Percentiles rank a stretch among this genome's conserved stretches.
Evolutionary conservation across 495 filamentous ascomycete genomes (phyloP).

Genomic region (Penicillium bialowiezense): DNA sequence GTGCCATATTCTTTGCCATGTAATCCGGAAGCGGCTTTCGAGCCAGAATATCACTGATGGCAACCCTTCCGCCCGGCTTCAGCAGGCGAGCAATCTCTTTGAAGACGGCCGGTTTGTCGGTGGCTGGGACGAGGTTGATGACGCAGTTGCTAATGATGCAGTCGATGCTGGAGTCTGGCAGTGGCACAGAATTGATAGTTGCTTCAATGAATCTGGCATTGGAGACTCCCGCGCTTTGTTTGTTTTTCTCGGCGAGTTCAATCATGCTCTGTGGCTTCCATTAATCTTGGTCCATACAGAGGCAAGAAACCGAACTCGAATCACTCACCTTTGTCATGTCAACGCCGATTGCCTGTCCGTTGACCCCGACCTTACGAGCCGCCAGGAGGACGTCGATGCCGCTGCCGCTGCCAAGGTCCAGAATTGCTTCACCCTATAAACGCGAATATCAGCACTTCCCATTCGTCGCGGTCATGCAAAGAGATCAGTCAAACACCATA

Average conservation of each 20-base stretch:
- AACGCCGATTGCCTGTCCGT: constrained; percentile 57
- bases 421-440: constrained; percentile 64
- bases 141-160: constrained; percentile 66
- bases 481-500: no score
- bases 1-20: constrained; percentile 43
- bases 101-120: constrained; percentile 57
- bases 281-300: neutral
- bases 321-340: constrained; percentile 60
- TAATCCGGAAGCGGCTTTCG: constrained; percentile 49
- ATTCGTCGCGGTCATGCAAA: no score
- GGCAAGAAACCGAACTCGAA: neutral
- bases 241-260: constrained; percentile 42
- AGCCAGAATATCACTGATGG: constrained; percentile 63
- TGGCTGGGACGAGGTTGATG: constrained; percentile 60
- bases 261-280: constrained; percentile 56
- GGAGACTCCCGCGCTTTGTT: constrained; percentile 30
- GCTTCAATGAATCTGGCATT: constrained; percentile 54
- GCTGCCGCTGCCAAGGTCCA: constrained; percentile 62
- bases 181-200: constrained; percentile 50
- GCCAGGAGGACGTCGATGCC: constrained; percentile 66
- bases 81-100: constrained; percentile 60
- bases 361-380: constrained; percentile 50
- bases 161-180: constrained; percentile 44
- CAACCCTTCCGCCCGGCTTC: constrained; percentile 59
- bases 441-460: no score